phyloP scores from a whole-genome alignment of 1,284 basidiomycete species.

The Marasmius oreades region DNA sequence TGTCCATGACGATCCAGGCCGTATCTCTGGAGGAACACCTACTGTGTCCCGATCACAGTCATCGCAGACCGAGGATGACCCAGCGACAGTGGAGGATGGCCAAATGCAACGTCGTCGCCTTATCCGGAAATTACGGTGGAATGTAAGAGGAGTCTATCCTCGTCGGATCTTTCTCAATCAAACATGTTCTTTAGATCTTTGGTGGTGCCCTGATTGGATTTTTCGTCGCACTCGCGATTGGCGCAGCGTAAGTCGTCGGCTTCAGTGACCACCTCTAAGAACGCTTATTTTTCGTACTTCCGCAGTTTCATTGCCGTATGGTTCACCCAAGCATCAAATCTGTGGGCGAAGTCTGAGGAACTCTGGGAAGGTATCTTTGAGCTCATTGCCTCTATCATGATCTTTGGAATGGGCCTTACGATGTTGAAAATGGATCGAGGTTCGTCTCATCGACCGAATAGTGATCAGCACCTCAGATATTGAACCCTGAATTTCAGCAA shows the following conservation, averaged over 20 bases:
- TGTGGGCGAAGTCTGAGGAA: conserved; percentile 73
- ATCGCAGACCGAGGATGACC: not conserved
- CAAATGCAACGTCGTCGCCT: conserved; percentile 37
- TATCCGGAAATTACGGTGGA: conserved; percentile 60
- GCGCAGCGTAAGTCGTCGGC: conserved; percentile 48
- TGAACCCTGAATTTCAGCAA: conserved; percentile 40
- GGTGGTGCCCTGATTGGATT: conserved; percentile 76
- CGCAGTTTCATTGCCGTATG: conserved; percentile 70
- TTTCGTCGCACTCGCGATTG: conserved; percentile 72
- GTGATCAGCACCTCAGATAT: not conserved
- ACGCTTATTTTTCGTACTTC: conserved; percentile 3
- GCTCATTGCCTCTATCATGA: conserved; percentile 79
- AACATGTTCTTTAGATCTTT: conserved; percentile 60
- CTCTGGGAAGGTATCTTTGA: conserved; percentile 81
- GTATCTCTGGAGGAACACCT: conserved; percentile 17
- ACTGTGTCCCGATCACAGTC: conserved; percentile 14
- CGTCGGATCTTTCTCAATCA: not conserved
- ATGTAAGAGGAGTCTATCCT: conserved; percentile 36
- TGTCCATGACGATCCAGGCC: conserved; percentile 34
- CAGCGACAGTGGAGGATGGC: conserved; percentile 16
- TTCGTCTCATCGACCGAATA: conserved; percentile 8
- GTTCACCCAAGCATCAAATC: conserved; percentile 73
- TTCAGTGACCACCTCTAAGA: not conserved
- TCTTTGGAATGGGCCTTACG: conserved; percentile 76
- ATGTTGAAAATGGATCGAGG: conserved; percentile 71